phyloP scores from a whole-genome alignment of 106 monocot genomes.

The Triglochin maritima region DNA sequence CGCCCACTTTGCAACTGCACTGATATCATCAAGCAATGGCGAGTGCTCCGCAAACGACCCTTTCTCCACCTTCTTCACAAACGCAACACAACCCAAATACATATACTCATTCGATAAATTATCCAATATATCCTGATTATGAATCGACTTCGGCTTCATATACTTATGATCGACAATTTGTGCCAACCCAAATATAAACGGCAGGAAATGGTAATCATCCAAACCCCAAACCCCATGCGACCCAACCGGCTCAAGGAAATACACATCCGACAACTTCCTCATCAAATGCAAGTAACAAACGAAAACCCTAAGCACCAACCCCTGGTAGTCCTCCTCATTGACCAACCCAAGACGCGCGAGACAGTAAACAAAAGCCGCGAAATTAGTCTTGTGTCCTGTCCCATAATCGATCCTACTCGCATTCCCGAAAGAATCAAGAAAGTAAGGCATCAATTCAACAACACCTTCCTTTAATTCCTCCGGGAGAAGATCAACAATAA shows the following conservation, averaged over 20 bases:
- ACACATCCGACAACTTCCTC: slow-evolving; percentile 64
- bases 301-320: slow-evolving; percentile 62
- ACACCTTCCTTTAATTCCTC: slow-evolving; percentile 28
- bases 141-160: slow-evolving; percentile 97
- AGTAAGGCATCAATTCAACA: slow-evolving; percentile 62
- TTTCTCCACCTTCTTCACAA: slow-evolving; percentile 94
- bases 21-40: slow-evolving; percentile 95
- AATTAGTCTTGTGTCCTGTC: slow-evolving; percentile 92
- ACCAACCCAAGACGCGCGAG: slow-evolving; percentile 67
- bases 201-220: slow-evolving; percentile 93
- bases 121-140: slow-evolving; percentile 83
- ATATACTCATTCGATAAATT: slow-evolving; percentile 82
- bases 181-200: slow-evolving; percentile 78
- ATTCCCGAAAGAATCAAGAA: slow-evolving; percentile 92
- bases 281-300: slow-evolving; percentile 52
- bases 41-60: slow-evolving; percentile 93
- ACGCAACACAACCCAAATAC: slow-evolving; percentile 64
- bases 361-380: slow-evolving; percentile 81
- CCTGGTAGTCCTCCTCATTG: slow-evolving; percentile 63
- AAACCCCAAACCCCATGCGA: slow-evolving; percentile 97
- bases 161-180: slow-evolving; percentile 96
- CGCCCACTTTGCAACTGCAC: slow-evolving; percentile 71
- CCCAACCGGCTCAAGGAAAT: slow-evolving; percentile 82
- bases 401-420: slow-evolving; percentile 78
- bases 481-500: slow-evolving; percentile 27